Evolutionary conservation across 805 yeast genomes (phyloP).

Genomic region (Lipomyces kockii): DNA sequence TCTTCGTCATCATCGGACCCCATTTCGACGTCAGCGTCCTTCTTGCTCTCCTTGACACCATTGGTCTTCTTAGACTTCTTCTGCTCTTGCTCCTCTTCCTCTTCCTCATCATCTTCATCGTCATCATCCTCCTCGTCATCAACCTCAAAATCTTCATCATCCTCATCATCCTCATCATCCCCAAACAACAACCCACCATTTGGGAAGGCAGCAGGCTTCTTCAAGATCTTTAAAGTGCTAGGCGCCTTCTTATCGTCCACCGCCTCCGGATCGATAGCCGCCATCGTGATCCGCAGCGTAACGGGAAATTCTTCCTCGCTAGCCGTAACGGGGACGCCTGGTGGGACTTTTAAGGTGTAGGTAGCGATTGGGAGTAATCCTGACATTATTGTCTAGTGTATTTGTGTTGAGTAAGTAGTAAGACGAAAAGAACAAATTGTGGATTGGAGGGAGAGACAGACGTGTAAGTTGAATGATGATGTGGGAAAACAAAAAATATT

Average conservation of each 20-base stretch:
- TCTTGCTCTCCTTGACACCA: conserved; percentile 32
- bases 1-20: conserved; percentile 48
- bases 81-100: conserved; percentile 51
- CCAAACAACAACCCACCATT: conserved; percentile 34
- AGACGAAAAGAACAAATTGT: neutral
- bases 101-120: conserved; percentile 45
- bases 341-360: conserved; percentile 80
- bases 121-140: conserved; percentile 45
- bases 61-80: conserved; percentile 52
- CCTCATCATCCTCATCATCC: conserved; percentile 43
- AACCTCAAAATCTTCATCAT: conserved; percentile 44
- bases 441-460: neutral
- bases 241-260: conserved; percentile 70
- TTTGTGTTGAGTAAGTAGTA: neutral
- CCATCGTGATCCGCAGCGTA: conserved; percentile 85
- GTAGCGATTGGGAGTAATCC: conserved; percentile 82
- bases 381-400: conserved; percentile 41
- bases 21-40: conserved; percentile 41
- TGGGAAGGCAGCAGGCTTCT: conserved; percentile 56
- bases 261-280: conserved; percentile 87
- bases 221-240: conserved; percentile 85
- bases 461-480: neutral
- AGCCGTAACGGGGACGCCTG: conserved; percentile 87
- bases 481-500: neutral
- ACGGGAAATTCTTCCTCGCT: conserved; percentile 85